Percentiles rank a stretch among this genome's conserved stretches.
phyloP scores from a whole-genome alignment of 495 filamentous ascomycete genomes.

The Tricharina praecox region DNA sequence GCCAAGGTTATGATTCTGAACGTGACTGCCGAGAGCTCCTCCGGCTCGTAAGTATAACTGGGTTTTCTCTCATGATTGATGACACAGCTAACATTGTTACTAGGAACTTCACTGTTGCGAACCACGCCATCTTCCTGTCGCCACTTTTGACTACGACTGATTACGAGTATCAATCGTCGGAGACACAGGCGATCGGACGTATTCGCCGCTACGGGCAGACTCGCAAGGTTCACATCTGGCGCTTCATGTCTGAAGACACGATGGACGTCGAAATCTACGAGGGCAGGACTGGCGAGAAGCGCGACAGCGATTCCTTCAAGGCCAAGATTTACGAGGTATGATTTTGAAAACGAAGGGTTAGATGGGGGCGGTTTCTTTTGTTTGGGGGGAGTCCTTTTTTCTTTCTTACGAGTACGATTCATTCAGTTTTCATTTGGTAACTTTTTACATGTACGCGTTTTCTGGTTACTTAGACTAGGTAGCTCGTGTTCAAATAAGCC shows the following conservation, averaged over 20 bases:
- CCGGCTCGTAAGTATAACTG: conserved; percentile 47
- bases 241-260: conserved; percentile 45
- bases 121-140: conserved; percentile 59
- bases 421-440: too few relatives aligned
- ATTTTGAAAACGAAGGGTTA: too few relatives aligned
- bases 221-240: conserved; percentile 51
- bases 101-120: conserved; percentile 58
- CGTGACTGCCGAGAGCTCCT: conserved; percentile 43
- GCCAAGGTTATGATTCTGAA: conserved; percentile 49
- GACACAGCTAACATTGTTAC: conserved; percentile 14
- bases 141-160: conserved; percentile 40
- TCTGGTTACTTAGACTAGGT: too few relatives aligned
- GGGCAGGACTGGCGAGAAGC: conserved; percentile 37
- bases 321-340: conserved; percentile 40
- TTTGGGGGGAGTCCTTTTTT: too few relatives aligned
- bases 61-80: too few relatives aligned
- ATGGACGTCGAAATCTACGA: conserved; percentile 56
- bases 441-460: too few relatives aligned
- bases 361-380: too few relatives aligned
- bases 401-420: too few relatives aligned
- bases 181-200: conserved; percentile 59
- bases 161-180: conserved; percentile 40
- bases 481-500: too few relatives aligned
- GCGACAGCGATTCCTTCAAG: conserved; percentile 38
- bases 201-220: conserved; percentile 48